Base-by-base conservation (phyloP, 495 filamentous ascomycete genomes). In the Hamigera avellanea region DNA sequence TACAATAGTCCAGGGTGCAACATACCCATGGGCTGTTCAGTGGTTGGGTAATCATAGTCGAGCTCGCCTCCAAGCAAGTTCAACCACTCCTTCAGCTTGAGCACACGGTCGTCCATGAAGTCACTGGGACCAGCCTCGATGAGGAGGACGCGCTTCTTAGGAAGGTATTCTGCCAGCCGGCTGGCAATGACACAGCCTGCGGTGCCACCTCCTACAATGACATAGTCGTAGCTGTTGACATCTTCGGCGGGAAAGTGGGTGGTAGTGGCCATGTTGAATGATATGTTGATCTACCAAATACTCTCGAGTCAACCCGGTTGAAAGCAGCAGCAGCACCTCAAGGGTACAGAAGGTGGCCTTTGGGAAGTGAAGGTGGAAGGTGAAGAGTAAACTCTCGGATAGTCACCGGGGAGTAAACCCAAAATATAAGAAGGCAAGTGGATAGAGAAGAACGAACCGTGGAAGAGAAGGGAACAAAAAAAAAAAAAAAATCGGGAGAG, bases 191-290 rank as follows among this genome's bases (percentile, higher is more conserved):
- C 83, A 56, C 86, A 83, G 37, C 86, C 86, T 6, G 86, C 86
- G 19, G 86, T 93, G 48, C 86, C 86, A 33, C 84, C 86, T 41
- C 83, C 86, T 10, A 93, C 75, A 48, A 93, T 80, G 40, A 94
- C 66, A 54, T 86, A 91, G 64, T 93, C 86, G 61, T 78, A 93
- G 66, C 64, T 69, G 62, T 77, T 68, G 34, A 70, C 68, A 42
- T 76, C 75, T 35, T 69, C 44, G 32, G 71, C 53, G 33, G 76
- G 64, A 33, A 81, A 62, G 3, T 75, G 59, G 39, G 69, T 74
- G 29, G 77, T 82, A 48, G 79, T 82, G 28, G 56, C 59, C 61
- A 71, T 78, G 43, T 40, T 58, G 59, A 40, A 45, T 37, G 33
- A 37, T n/a, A 6, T 30, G n/a, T n/a, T 6, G 14, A 12, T n/a